Evolutionary conservation across 2,329 filamentous ascomycete species (phyloP).

Genomic region (Ascochyta koolunga): DNA sequence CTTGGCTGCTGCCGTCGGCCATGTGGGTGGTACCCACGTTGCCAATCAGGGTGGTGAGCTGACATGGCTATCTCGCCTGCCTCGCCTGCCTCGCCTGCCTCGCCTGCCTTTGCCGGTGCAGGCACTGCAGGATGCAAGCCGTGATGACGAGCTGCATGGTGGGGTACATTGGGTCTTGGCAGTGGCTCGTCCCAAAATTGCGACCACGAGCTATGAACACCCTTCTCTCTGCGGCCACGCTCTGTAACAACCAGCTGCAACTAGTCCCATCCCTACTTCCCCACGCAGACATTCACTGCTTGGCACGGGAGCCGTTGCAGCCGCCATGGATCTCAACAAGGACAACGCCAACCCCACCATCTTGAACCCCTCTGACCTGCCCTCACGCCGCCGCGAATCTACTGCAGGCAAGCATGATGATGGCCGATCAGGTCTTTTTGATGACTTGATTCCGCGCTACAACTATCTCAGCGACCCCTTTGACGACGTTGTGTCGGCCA

Average conservation of each 20-base stretch:
- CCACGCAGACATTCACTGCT: constrained; percentile 5
- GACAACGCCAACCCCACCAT: constrained; percentile 93
- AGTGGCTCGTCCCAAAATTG: constrained; percentile 10
- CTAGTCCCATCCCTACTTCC: constrained; percentile 3
- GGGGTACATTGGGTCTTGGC: constrained; percentile 14
- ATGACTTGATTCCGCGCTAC: constrained; percentile 58
- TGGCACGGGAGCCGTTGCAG: constrained; percentile 11
- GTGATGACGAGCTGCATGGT: constrained; percentile 9
- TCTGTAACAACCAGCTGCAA: constrained; percentile 2
- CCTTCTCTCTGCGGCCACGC: constrained; percentile 11
- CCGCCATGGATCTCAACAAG: constrained; percentile 54
- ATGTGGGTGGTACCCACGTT: background rate
- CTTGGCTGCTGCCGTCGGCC: constrained; percentile 17
- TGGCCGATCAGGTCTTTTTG: constrained; percentile 60
- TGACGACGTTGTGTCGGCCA: constrained; percentile 44
- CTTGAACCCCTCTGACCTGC: constrained; percentile 84
- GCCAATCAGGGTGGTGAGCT: constrained; percentile 17
- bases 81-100: too few relatives aligned
- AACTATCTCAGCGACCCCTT: constrained; percentile 58
- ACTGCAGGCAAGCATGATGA: constrained; percentile 53
- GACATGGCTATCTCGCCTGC: background rate
- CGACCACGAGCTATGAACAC: too few relatives aligned
- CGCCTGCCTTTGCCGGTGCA: constrained; percentile 11
- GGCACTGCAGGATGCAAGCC: background rate
- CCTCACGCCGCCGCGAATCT: constrained; percentile 69